These are phyloP conservation scores for Alternaria gansuensis DNA, from an alignment of 2,329 filamentous ascomycete genomes.

Conservation along the genomic window DNA sequence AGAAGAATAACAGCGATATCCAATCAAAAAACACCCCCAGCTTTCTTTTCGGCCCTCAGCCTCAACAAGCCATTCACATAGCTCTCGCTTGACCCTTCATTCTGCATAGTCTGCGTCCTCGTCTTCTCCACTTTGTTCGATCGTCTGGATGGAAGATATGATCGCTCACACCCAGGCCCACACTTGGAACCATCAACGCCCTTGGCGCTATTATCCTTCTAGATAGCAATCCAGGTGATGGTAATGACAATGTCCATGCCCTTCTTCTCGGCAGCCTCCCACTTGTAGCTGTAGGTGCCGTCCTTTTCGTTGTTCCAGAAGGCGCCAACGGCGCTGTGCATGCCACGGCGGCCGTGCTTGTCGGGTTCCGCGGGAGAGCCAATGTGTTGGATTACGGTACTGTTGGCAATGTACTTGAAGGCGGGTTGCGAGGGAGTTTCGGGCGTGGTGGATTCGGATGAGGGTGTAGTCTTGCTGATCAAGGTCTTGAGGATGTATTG, in stretches of 20 bases:
- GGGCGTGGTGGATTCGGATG: constrained; percentile 52
- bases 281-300: constrained; percentile 90
- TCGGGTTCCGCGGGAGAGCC: constrained; percentile 54
- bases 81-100: constrained; percentile 10
- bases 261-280: constrained; percentile 66
- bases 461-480: constrained; percentile 75
- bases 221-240: constrained; percentile 74
- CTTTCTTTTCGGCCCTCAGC: constrained; percentile 9
- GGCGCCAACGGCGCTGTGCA: constrained; percentile 85
- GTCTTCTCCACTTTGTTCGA: not conserved
- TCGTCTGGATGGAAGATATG: not conserved
- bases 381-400: constrained; percentile 96
- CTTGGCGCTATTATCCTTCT: constrained; percentile 17
- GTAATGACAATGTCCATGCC: constrained; percentile 63
- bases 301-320: constrained; percentile 93
- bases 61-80: constrained; percentile 12
- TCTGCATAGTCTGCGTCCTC: not conserved
- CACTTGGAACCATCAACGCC: not conserved
- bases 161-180: not conserved
- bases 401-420: constrained; percentile 97
- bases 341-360: constrained; percentile 83
- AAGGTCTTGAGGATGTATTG: constrained; percentile 79
- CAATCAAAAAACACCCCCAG: constrained; percentile 9
- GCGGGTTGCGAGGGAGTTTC: constrained; percentile 61
- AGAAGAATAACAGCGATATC: constrained; percentile 1